Evolutionary conservation across 306 rosid species (phyloP), one percentile per base, ranked within the genome.

Genomic region (Citrullus amarus): DNA sequence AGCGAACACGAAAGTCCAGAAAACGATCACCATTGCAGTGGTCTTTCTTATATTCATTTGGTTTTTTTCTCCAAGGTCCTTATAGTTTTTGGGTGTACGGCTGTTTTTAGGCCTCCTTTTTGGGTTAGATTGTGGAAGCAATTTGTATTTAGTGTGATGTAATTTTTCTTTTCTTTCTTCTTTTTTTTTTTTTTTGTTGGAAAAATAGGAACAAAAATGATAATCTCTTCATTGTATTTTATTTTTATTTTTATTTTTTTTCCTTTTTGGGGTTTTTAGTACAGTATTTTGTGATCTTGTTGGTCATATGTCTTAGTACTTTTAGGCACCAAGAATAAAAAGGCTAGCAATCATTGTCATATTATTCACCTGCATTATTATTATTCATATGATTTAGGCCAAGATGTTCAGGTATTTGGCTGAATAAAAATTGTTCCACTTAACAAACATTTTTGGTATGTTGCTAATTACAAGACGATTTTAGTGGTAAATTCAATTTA

Each of bases 31-130:
- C 88, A 73, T 60, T 81, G 86, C 87, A 81, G 69, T 51, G 73
- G 84, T 69, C 81, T 79, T 82, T 76, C 65, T 79, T 80, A 71
- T n/a, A 83, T 75, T 71, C 77, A 63, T 83, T 85, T 80, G 54
- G 73, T 82, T 77, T 81, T 86, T 83, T 88, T 81, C 14, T 10
- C 12, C 8, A 70, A 60, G 60, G 61, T 80, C 65, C 76, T 85
- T 80, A 80, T 89, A 88, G 78, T 68, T 78, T 83, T 80, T 79
- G 76, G 73, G 80, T 87, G 93, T 80, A 89, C 30, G 89, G 70
- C 68, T 83, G 65, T 82, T 85, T 85, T 69, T 77, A 88, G 87
- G 87, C 76, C 88, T 41, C 62, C 77, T 81, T 86, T 87, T 82
- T 84, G 78, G 78, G 78, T 73, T 73, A 56, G 75, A 79, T 30